These are phyloP conservation scores for Lunularia cruciata DNA, from an alignment of 225 moss, liverwort and hornwort species.

Conservation along the genomic window DNA sequence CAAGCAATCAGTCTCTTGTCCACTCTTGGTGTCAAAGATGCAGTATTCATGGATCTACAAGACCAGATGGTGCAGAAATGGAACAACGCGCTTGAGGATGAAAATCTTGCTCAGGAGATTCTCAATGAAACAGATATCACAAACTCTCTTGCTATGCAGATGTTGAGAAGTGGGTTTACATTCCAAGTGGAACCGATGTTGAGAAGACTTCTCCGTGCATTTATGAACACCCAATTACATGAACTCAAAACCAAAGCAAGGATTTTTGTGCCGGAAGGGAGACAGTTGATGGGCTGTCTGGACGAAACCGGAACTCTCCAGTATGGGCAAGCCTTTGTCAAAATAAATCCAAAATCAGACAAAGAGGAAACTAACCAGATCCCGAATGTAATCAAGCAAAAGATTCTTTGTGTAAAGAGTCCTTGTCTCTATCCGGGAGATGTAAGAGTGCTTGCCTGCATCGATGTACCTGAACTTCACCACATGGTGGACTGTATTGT, in stretches of 20 bases:
- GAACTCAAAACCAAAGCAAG: slow-evolving; percentile 59
- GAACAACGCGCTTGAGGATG: slow-evolving; percentile 49
- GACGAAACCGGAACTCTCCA: slow-evolving; percentile 59
- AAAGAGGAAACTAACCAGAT: slow-evolving; percentile 37
- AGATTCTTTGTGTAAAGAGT: slow-evolving; percentile 72
- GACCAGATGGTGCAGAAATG: slow-evolving; percentile 49
- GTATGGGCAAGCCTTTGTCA: slow-evolving; percentile 75
- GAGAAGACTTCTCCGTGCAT: slow-evolving; percentile 51
- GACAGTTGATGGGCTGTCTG: slow-evolving; percentile 72
- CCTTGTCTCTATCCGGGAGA: slow-evolving; percentile 88
- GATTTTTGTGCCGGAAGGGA: slow-evolving; percentile 70
- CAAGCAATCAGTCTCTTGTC: slow-evolving; percentile 72
- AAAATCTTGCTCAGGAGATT: slow-evolving; percentile 49
- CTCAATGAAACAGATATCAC: slow-evolving; percentile 36
- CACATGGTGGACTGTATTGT: slow-evolving; percentile 89
- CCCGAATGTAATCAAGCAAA: slow-evolving; percentile 40
- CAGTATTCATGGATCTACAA: slow-evolving; percentile 70
- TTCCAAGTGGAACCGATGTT: slow-evolving; percentile 59
- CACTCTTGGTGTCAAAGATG: slow-evolving; percentile 67
- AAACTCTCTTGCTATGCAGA: slow-evolving; percentile 49
- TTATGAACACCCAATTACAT: slow-evolving; percentile 62
- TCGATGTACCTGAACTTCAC: slow-evolving; percentile 58
- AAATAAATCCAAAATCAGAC: slow-evolving; percentile 49
- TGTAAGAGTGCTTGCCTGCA: slow-evolving; percentile 59
- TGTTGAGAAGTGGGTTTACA: slow-evolving; percentile 66